Conservation (phyloP, 2,329 filamentous ascomycete species). For the Penicillium thymicola region DNA sequence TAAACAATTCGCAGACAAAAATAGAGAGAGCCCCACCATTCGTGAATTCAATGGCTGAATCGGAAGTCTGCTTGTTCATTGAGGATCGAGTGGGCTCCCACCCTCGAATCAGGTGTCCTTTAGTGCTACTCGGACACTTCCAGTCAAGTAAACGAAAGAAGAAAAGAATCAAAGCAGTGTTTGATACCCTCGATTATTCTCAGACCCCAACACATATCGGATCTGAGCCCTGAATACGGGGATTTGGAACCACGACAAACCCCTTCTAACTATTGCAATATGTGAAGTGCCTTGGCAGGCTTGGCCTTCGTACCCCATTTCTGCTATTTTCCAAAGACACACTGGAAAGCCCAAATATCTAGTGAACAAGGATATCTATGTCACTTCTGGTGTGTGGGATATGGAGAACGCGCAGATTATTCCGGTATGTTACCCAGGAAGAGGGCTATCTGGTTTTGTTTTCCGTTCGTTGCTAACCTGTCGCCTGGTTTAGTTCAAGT, state of each 20-base stretch:
- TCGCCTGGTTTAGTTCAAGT: slow-evolving; percentile 28
- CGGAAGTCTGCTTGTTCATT: neutral
- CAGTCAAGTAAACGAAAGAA: neutral
- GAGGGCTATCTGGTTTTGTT: neutral
- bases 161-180: neutral
- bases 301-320: neutral
- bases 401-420: slow-evolving; percentile 57
- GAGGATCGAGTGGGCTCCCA: neutral
- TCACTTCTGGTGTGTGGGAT: slow-evolving; percentile 74
- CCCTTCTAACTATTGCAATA: neutral
- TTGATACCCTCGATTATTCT: too few species aligned
- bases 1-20: neutral
- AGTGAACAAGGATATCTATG: slow-evolving; percentile 67
- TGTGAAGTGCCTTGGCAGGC: neutral
- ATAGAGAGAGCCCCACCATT: neutral
- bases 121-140: neutral
- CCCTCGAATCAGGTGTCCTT: neutral
- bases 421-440: slow-evolving; percentile 27
- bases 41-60: neutral
- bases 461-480: slow-evolving; percentile 3
- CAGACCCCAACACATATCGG: neutral
- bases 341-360: neutral
- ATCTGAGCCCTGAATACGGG: neutral
- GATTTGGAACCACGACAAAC: neutral
- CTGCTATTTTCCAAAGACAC: neutral